These are phyloP conservation scores for Arabis alpina DNA, from an alignment of 345 rosid species.

Conservation along the genomic window DNA sequence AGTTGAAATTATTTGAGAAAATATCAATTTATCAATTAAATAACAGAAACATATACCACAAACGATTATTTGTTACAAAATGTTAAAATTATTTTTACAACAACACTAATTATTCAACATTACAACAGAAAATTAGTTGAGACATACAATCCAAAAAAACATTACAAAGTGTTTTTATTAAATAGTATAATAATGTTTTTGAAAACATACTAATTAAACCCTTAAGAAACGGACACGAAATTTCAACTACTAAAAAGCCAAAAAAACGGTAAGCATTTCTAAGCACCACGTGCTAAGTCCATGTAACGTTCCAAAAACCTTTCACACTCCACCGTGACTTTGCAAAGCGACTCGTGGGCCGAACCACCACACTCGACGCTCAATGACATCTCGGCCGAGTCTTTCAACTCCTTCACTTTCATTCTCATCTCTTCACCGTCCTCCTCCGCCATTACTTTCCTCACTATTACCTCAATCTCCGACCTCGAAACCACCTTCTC, in stretches of 20 bases:
- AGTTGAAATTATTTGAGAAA: no score
- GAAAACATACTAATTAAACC: not conserved
- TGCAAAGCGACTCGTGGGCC: slow-evolving; percentile 37
- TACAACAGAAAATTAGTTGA: slow-evolving; percentile 3
- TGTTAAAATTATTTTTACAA: not conserved
- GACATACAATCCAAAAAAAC: not conserved
- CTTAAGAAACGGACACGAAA: not conserved
- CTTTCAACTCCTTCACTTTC: slow-evolving; percentile 46
- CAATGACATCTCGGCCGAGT: slow-evolving; percentile 42
- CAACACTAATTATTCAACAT: slow-evolving; percentile 7
- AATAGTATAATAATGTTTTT: no score
- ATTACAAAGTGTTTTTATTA: not conserved
- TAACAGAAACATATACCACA: not conserved
- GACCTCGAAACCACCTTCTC: slow-evolving; percentile 43
- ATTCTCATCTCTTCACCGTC: slow-evolving; percentile 50
- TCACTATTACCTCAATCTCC: slow-evolving; percentile 52
- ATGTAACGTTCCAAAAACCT: slow-evolving; percentile 20
- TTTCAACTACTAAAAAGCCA: not conserved
- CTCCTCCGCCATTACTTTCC: slow-evolving; percentile 52
- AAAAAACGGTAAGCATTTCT: slow-evolving; percentile 15
- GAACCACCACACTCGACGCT: slow-evolving; percentile 35
- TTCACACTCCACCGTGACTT: slow-evolving; percentile 34
- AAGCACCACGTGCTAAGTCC: slow-evolving; percentile 42
- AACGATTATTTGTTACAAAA: not conserved
- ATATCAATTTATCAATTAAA: no score